Base-by-base conservation (phyloP, 2,329 filamentous ascomycete species). In the Venturia oleaginea region DNA sequence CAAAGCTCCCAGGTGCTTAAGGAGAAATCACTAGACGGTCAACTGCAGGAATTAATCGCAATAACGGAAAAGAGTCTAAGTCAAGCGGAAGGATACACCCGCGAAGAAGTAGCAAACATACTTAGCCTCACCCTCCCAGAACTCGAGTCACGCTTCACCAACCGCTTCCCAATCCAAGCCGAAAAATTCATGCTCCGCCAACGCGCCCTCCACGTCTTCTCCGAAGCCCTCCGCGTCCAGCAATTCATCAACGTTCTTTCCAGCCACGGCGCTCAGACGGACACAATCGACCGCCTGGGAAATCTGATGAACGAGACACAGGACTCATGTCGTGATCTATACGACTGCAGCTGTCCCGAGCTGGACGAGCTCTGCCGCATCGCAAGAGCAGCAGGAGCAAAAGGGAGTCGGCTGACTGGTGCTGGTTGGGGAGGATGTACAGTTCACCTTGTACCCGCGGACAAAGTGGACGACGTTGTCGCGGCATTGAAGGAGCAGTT, bases 361-460 rank as follows among this genome's bases (percentile, higher is more conserved):
- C 84, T 97, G 22, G 93, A 99, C 74, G 83, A 90, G 67, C 84
- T 99, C 46, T 97, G 93, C 75, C 75, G 81, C 46, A 88, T 97
- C 68, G 92, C 92, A 0, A 82, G 87, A 34, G 81, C 80, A n/a
- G 90, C 90, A 0, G 94, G 94, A 2, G 86, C 90, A 22, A 92
- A 91, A 73, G 94, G 93, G 37, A 92, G 89, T 70, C 82, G 93
- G 32, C 78, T 97, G 69, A 97, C 93, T 0, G 94, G 94, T 48
- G 94, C 94, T 0, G 94, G 94, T 3, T 97, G 94, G 94, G 94
- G 94, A 67, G 94, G 94, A 2, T 97, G 94, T 78, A 94, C 86
- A 66, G 93, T 99, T 65, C 94, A 99, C 77, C 83, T 99, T 65
- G 88, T 97, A 62, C 89, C 93, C 0, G 89, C 86, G 65, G 84